These are phyloP conservation scores for Juncus inflexus DNA, from an alignment of 176 grass and related monocot species.

Conservation along the genomic window DNA sequence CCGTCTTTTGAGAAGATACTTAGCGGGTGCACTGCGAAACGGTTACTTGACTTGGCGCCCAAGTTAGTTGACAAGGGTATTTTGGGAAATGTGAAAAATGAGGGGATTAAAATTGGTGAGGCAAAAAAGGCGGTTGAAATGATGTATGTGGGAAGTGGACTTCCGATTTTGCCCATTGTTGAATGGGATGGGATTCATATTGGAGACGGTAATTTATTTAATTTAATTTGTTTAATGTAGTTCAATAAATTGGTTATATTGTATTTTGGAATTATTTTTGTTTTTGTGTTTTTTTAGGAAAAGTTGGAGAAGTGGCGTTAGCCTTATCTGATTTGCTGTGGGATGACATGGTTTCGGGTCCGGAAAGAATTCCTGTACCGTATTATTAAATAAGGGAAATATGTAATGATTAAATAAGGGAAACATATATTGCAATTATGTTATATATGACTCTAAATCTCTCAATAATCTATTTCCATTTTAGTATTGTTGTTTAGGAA, in stretches of 20 bases:
- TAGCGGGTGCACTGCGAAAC: slow-evolving; percentile 65
- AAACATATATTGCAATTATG: too few relatives aligned
- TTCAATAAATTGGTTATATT: too few relatives aligned
- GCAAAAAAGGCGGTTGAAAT: slow-evolving; percentile 56
- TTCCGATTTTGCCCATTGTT: slow-evolving; percentile 55
- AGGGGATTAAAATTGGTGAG: slow-evolving; percentile 34
- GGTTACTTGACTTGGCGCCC: slow-evolving; percentile 52
- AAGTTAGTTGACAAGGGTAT: slow-evolving; percentile 42
- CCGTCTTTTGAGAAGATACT: slow-evolving; percentile 72
- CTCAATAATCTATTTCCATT: too few relatives aligned
- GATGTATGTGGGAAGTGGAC: slow-evolving; percentile 78
- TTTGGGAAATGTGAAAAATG: slow-evolving; percentile 31
- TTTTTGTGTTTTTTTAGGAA: slow-evolving; percentile 39
- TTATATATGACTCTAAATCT: too few relatives aligned
- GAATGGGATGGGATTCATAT: slow-evolving; percentile 71
- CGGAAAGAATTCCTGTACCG: slow-evolving; percentile 56
- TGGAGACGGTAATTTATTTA: slow-evolving; percentile 51
- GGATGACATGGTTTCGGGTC: slow-evolving; percentile 81
- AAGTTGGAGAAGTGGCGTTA: slow-evolving; percentile 57
- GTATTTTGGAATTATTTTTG: slow-evolving; percentile 1
- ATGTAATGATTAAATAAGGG: too few relatives aligned
- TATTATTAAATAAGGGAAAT: slow-evolving; percentile 44
- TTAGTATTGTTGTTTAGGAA: too few relatives aligned
- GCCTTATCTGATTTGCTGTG: slow-evolving; percentile 80
- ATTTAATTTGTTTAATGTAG: too few relatives aligned